A percentile compares a stretch with the other conserved stretches of the same genome.
These are phyloP conservation scores for Cicer yamashitae DNA, from an alignment of 306 rosid genomes.

Conservation along the genomic window DNA sequence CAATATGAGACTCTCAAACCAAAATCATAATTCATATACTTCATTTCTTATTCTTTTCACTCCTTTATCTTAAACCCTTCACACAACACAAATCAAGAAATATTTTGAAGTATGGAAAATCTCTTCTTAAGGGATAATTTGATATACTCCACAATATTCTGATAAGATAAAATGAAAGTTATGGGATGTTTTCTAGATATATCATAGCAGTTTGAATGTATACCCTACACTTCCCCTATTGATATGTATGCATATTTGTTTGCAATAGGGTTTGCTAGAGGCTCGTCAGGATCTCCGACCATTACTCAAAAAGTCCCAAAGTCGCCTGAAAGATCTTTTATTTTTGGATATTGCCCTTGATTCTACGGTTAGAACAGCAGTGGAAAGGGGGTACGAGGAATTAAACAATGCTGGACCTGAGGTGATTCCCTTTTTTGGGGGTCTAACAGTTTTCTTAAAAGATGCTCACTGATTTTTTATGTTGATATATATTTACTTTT, in stretches of 20 bases:
- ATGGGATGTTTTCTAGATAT: not conserved
- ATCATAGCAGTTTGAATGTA: not conserved
- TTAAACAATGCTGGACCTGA: conserved; percentile 81
- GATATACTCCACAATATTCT: not conserved
- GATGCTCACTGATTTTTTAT: conserved; percentile 21
- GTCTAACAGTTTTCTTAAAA: conserved; percentile 22
- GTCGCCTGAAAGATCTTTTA: conserved; percentile 90
- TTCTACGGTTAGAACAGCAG: conserved; percentile 91
- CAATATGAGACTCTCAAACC: too few relatives aligned
- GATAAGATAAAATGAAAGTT: not conserved
- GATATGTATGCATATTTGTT: conserved; percentile 24
- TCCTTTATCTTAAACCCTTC: not conserved
- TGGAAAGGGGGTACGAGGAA: conserved; percentile 89
- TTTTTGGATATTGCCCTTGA: conserved; percentile 98
- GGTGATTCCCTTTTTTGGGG: conserved; percentile 54
- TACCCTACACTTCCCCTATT: conserved; percentile 34
- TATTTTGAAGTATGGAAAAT: not conserved
- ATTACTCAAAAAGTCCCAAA: conserved; percentile 66
- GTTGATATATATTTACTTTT: not conserved
- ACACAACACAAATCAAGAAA: not conserved
- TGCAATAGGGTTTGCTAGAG: conserved; percentile 83
- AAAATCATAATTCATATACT: not conserved
- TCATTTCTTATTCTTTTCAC: not conserved
- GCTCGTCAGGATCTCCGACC: conserved; percentile 88
- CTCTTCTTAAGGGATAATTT: not conserved